These are phyloP conservation scores for Mycena galericulata DNA, from an alignment of 768 basidiomycete species.

Conservation along the genomic window DNA sequence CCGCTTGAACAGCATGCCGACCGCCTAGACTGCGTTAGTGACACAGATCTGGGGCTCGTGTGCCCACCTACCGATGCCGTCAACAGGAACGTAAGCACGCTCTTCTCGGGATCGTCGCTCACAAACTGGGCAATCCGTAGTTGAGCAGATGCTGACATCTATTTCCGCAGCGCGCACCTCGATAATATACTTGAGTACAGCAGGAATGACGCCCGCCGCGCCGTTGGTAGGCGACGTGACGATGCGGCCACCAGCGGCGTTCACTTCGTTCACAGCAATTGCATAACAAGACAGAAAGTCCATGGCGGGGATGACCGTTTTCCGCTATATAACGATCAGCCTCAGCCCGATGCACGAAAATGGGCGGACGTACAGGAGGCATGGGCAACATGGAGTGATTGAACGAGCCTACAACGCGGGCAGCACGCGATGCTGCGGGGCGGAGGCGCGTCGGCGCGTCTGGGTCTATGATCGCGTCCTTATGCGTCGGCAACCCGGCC, in stretches of 20 bases:
- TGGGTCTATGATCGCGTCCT: constrained; percentile 29
- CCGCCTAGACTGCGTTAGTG: constrained; percentile 60
- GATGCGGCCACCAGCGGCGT: constrained; percentile 92
- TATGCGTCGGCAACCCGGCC: constrained; percentile 31
- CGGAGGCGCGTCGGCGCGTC: constrained; percentile 32
- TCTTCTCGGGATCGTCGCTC: constrained; percentile 90
- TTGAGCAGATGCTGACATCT: constrained; percentile 7
- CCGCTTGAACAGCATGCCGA: constrained; percentile 97
- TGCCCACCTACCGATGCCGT: constrained; percentile 73
- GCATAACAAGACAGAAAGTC: constrained; percentile 96
- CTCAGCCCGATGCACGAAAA: constrained; percentile 8
- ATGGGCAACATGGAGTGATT: constrained; percentile 85
- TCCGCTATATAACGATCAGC: constrained; percentile 61
- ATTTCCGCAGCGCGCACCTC: constrained; percentile 60
- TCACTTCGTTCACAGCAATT: constrained; percentile 95
- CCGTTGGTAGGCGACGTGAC: constrained; percentile 97
- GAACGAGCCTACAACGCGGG: constrained; percentile 77
- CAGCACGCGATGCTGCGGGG: constrained; percentile 40
- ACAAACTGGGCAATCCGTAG: constrained; percentile 69
- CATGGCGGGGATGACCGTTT: constrained; percentile 90
- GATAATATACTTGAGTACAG: constrained; percentile 89
- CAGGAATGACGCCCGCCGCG: constrained; percentile 93
- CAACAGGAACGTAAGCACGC: constrained; percentile 88
- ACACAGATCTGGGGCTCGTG: neutral
- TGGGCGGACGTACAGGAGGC: constrained; percentile 72